Percentiles rank a stretch among this genome's conserved stretches.
These are phyloP conservation scores for Candida sp. DNA, from an alignment of 1,139 yeast species.

Conservation along the genomic window DNA sequence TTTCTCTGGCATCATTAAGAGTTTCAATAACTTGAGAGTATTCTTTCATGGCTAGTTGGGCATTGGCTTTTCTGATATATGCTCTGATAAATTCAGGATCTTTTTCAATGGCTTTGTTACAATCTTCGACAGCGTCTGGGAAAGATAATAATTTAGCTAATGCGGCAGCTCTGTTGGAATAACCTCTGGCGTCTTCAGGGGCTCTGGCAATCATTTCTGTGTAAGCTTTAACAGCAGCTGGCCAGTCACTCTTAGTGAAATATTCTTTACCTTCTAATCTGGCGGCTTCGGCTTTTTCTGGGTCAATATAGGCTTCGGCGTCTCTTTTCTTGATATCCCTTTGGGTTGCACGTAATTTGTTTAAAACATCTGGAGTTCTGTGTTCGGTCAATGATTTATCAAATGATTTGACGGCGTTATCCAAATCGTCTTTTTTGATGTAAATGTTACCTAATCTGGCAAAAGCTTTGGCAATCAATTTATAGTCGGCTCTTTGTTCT, in stretches of 20 bases:
- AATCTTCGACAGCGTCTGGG: conserved; percentile 95
- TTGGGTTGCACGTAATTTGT: conserved; percentile 84
- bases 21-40: conserved; percentile 82
- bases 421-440: conserved; percentile 69
- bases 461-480: conserved; percentile 86
- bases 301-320: conserved; percentile 75
- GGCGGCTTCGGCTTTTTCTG: conserved; percentile 94
- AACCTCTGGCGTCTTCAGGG: conserved; percentile 96
- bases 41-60: conserved; percentile 89
- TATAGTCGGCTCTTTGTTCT: conserved; percentile 88
- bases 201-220: conserved; percentile 95
- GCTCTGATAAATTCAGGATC: conserved; percentile 94
- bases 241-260: conserved; percentile 94
- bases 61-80: conserved; percentile 94
- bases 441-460: conserved; percentile 88
- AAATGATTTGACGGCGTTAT: conserved; percentile 71
- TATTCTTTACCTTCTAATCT: conserved; percentile 87
- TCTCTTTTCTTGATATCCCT: conserved; percentile 79
- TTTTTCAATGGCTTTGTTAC: conserved; percentile 82
- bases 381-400: conserved; percentile 96
- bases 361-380: conserved; percentile 91
- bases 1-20: conserved; percentile 69
- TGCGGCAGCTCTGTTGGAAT: conserved; percentile 98
- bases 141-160: conserved; percentile 91
- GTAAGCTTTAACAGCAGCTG: conserved; percentile 91